These are phyloP conservation scores for Helicocarpus griseus DNA, from an alignment of 2,329 filamentous ascomycete genomes.

Conservation along the genomic window DNA sequence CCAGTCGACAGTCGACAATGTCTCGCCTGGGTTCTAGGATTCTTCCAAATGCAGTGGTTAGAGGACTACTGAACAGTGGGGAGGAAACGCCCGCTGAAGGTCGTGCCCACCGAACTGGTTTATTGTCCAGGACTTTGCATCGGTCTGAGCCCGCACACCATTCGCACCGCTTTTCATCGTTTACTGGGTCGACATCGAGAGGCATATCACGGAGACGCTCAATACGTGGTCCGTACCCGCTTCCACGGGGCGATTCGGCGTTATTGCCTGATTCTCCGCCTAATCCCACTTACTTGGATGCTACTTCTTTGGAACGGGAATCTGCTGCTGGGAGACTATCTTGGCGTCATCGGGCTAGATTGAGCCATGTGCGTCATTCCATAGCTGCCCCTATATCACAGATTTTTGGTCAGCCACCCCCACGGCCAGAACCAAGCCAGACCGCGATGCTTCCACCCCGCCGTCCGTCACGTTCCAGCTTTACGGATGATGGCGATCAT, in stretches of 20 bases:
- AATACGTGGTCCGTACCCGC: slow-evolving; percentile 29
- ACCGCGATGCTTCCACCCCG: slow-evolving; percentile 19
- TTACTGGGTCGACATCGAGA: slow-evolving; percentile 30
- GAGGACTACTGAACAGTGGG: slow-evolving; percentile 35
- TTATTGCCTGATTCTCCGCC: slow-evolving; percentile 20
- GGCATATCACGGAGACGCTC: slow-evolving; percentile 32
- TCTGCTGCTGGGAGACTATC: slow-evolving; percentile 23
- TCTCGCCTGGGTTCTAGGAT: slow-evolving; percentile 39
- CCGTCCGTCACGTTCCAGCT: slow-evolving; percentile 20
- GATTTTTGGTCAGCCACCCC: slow-evolving; percentile 31
- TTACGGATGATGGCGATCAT: slow-evolving; percentile 24
- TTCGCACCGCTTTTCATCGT: slow-evolving; percentile 31
- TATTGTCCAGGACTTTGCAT: slow-evolving; percentile 28
- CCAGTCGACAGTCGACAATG: slow-evolving; percentile 38
- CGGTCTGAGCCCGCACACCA: slow-evolving; percentile 22
- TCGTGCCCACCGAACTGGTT: slow-evolving; percentile 34
- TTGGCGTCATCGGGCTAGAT: slow-evolving; percentile 31
- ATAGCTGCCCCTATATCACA: slow-evolving; percentile 35
- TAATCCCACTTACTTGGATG: slow-evolving; percentile 20
- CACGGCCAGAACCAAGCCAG: slow-evolving; percentile 16
- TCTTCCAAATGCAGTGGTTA: slow-evolving; percentile 37
- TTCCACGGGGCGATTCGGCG: slow-evolving; percentile 27
- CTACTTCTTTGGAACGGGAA: slow-evolving; percentile 17
- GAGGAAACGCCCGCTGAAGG: slow-evolving; percentile 38
- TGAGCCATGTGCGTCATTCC: slow-evolving; percentile 36